Base-by-base conservation (phyloP, 2,329 filamentous ascomycete species). In the Fusarium circinatum region DNA sequence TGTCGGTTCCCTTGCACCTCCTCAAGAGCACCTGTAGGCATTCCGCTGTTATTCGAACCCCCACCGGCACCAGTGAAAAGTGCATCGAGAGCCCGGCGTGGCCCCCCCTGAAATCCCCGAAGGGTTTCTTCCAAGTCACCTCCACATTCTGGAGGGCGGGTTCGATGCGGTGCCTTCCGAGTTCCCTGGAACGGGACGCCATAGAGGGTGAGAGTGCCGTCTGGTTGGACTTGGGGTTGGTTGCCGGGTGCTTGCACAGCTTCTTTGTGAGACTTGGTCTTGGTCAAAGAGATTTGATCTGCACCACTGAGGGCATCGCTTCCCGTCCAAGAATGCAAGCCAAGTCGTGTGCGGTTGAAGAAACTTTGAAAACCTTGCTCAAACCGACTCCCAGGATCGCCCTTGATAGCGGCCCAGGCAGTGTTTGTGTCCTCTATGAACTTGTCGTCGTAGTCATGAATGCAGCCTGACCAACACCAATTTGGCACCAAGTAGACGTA, bases 401-500 rank as follows among this genome's bases (percentile, higher is more conserved):
- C 22, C 8, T 42, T 14, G 26, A 54, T 38, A 18, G 14, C 12
- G 17, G 44, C 32, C 26, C 51, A 62, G 11, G 17, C 20, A 18
- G 15, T 12, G 3, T 58, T 24, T 22, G 71, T 49, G 5, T 48
- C 28, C 2, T 44, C 24, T 24, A 11, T 44, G 47, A 75, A 75
- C 5, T 30, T 11, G 10, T n/a, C 4, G 14, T 48, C 15, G 15
- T 62, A 67, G 7, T 30, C 22, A 4, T n/a, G 9, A 7, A 48
- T 36, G 14, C 41, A 8, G 3, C n/a, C 47, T 3, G 4, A 5
- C 66, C 70, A 75, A 42, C 47, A 45, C n/a, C 54, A 48, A 13
- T 39, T 34, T 12, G 59, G 55, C 11, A 75, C 39, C 14, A 62
- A 42, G 45, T 47, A 51, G 18, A 75, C 48, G 20, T 71, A 74